These are phyloP conservation scores for Chalaropsis thielavioides DNA, from an alignment of 2,329 filamentous ascomycete species.

Conservation along the genomic window DNA sequence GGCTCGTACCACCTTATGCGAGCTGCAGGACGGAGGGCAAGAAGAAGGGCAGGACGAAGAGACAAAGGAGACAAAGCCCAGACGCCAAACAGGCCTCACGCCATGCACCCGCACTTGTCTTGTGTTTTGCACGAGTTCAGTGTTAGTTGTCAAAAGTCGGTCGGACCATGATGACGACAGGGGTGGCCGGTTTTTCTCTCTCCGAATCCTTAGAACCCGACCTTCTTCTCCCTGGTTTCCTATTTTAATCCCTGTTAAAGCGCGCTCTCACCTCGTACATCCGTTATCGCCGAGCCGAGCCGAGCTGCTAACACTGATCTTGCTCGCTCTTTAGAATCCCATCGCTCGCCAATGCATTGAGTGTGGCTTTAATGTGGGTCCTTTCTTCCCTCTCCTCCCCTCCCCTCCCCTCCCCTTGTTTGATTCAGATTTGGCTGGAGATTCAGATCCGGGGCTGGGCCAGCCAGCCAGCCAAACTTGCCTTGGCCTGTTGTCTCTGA, in stretches of 20 bases:
- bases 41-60: not conserved
- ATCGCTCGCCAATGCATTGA: slow-evolving; percentile 57
- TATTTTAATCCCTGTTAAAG: slow-evolving; percentile 5
- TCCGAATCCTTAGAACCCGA: slow-evolving; percentile 1
- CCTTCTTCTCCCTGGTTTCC: not conserved
- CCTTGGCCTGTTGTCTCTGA: not conserved
- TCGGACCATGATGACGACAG: not conserved
- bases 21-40: not conserved
- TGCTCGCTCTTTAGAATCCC: slow-evolving; percentile 4
- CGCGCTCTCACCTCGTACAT: slow-evolving; percentile 6
- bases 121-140: not conserved
- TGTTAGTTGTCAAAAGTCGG: slow-evolving; percentile 6
- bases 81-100: not conserved
- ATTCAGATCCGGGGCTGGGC: too few species aligned
- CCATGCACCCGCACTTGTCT: not conserved
- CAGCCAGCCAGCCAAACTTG: too few species aligned
- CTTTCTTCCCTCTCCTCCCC: not conserved
- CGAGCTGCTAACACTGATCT: slow-evolving; percentile 6
- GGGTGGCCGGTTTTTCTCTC: not conserved
- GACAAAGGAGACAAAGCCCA: not conserved
- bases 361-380: slow-evolving; percentile 62
- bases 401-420: not conserved
- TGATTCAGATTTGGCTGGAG: too few species aligned
- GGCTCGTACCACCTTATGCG: not conserved
- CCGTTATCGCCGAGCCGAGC: slow-evolving; percentile 14